These are phyloP conservation scores for Halocafeteria seosinensis DNA, from an alignment of 108 stramenopile genomes.

Conservation along the genomic window DNA sequence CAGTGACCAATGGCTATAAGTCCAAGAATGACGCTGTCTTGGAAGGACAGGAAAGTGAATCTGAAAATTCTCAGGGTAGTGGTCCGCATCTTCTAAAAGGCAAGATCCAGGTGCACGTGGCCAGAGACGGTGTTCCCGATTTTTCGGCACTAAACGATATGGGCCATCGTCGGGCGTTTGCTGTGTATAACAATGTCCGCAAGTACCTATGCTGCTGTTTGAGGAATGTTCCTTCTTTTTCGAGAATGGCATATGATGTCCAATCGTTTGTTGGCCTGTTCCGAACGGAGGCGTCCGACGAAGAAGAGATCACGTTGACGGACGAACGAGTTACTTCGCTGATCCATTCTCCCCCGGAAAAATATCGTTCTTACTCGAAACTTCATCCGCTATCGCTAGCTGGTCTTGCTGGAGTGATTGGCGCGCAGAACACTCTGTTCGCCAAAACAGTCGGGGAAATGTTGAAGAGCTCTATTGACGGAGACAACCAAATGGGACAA, in stretches of 20 bases:
- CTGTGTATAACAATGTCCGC: neutral
- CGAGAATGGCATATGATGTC: neutral
- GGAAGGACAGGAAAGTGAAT: too few relatives aligned
- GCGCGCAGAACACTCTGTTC: constrained; percentile 9
- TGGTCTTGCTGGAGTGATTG: constrained; percentile 1
- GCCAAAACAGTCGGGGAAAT: constrained; percentile 6
- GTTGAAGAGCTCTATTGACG: neutral
- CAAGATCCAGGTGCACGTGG: too few relatives aligned
- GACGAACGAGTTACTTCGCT: neutral
- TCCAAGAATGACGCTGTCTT: too few relatives aligned
- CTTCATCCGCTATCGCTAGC: constrained; percentile 5
- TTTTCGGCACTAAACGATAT: neutral
- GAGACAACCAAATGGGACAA: constrained; percentile 1
- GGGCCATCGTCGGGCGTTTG: constrained; percentile 1
- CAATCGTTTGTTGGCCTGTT: neutral
- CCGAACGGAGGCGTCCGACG: neutral
- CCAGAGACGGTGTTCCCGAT: constrained; percentile 4
- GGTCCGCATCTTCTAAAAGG: too few relatives aligned
- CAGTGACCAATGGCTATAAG: too few relatives aligned
- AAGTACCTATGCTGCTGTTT: constrained; percentile 1
- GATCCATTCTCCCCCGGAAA: neutral
- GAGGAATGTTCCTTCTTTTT: neutral
- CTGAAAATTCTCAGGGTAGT: too few relatives aligned
- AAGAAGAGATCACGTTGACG: neutral
- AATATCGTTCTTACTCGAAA: neutral